Conservation (phyloP, 2,329 filamentous ascomycete genomes). For the Dryadomyces quercus-mongolicae region DNA sequence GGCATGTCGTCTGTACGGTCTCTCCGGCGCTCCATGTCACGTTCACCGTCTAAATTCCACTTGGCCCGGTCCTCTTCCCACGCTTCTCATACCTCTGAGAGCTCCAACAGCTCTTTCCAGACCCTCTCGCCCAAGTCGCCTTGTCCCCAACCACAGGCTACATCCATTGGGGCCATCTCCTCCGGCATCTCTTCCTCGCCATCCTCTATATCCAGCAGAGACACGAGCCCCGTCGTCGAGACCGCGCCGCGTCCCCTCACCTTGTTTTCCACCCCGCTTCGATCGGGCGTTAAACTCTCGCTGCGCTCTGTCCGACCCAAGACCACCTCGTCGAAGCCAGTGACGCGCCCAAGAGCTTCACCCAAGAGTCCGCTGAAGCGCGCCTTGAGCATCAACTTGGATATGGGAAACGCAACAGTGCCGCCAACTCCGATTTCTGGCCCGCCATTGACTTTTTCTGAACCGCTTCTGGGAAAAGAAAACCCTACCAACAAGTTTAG, state of each 20-base stretch:
- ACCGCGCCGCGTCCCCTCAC: constrained; percentile 13
- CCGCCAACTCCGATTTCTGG: constrained; percentile 30
- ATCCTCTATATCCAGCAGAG: not conserved
- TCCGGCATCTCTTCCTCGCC: not conserved
- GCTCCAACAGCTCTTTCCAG: constrained; percentile 44
- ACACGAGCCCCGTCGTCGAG: not conserved
- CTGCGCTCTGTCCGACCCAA: constrained; percentile 50
- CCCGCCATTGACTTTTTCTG: constrained; percentile 18
- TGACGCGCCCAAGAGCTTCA: constrained; percentile 54
- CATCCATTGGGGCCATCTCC: constrained; percentile 9
- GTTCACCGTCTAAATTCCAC: constrained; percentile 85
- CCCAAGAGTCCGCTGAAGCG: constrained; percentile 75
- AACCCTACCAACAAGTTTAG: constrained; percentile 20
- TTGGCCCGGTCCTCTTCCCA: constrained; percentile 40
- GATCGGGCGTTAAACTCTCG: constrained; percentile 54
- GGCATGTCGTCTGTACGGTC: constrained; percentile 65
- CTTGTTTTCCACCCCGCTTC: constrained; percentile 51
- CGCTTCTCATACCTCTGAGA: constrained; percentile 33
- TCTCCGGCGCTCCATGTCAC: constrained; percentile 74
- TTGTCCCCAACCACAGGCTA: constrained; percentile 21
- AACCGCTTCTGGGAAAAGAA: constrained; percentile 25
- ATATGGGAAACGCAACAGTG: constrained; percentile 49
- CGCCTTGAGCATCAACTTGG: constrained; percentile 56
- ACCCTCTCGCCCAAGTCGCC: constrained; percentile 40
- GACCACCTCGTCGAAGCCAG: constrained; percentile 39